Conservation (phyloP, 169 alveolate species). For the Besnoitia besnoiti region DNA sequence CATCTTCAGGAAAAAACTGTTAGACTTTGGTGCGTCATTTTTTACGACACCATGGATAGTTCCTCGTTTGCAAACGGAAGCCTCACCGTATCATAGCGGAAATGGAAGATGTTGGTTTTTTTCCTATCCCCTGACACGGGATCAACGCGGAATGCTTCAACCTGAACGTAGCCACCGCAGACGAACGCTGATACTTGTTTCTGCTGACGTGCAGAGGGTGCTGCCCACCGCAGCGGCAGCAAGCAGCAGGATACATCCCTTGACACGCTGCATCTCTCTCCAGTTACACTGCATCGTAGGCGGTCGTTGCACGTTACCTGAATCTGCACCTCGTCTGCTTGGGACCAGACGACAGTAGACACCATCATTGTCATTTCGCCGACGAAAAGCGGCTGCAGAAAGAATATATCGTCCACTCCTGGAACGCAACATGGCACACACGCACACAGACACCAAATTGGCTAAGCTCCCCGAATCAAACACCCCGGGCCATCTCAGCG, state of each 20-base stretch:
- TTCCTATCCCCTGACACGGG: conserved; percentile 38
- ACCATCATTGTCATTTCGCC: conserved; percentile 40
- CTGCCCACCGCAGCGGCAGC: too few relatives aligned
- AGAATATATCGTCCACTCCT: conserved; percentile 58
- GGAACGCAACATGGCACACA: neutral
- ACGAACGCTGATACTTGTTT: neutral
- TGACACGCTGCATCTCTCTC: too few relatives aligned
- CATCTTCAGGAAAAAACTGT: too few relatives aligned
- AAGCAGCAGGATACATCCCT: too few relatives aligned
- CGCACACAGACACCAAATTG: neutral
- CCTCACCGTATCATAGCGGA: conserved; percentile 54
- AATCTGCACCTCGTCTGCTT: conserved; percentile 41
- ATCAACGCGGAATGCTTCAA: conserved; percentile 53
- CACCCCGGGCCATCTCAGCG: neutral
- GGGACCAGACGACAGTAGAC: conserved; percentile 43
- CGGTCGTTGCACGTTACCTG: too few relatives aligned
- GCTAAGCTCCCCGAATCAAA: neutral
- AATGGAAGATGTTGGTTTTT: conserved; percentile 38
- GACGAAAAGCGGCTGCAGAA: conserved; percentile 29
- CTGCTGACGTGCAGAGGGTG: too few relatives aligned
- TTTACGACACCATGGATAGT: too few relatives aligned
- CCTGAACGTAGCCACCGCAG: conserved; percentile 23
- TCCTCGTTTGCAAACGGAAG: too few relatives aligned
- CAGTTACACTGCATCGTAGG: too few relatives aligned
- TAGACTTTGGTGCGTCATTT: too few relatives aligned